These are phyloP conservation scores for Magnolia officinalis DNA, from an alignment of 164 flowering plant genomes.

Conservation along the genomic window DNA sequence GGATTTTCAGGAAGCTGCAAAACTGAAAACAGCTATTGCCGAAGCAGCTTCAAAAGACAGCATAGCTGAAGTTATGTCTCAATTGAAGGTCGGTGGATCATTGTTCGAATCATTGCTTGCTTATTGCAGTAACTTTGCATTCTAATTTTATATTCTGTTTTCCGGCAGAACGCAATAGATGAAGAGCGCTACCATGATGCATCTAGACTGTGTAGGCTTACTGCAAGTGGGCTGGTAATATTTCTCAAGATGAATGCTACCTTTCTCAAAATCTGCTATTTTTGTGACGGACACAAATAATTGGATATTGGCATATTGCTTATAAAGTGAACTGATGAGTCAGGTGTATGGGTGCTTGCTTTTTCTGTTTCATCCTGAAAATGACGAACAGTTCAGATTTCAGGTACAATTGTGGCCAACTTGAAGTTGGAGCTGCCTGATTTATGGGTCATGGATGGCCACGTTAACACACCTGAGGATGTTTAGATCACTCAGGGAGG, in stretches of 20 bases:
- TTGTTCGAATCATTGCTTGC: neutral
- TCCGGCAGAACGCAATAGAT: conserved; percentile 64
- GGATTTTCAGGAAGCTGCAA: conserved; percentile 83
- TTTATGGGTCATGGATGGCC: too few relatives aligned
- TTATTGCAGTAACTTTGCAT: neutral
- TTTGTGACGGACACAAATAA: too few relatives aligned
- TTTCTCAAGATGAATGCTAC: neutral
- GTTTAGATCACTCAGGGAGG: too few relatives aligned
- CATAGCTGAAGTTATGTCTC: conserved; percentile 77
- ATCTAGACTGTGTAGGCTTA: conserved; percentile 57
- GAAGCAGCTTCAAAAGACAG: conserved; percentile 72
- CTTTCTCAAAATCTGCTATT: neutral
- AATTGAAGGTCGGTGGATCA: conserved; percentile 57
- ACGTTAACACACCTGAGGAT: too few relatives aligned
- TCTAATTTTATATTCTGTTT: conserved; percentile 11
- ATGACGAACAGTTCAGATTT: too few relatives aligned
- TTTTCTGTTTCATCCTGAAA: too few relatives aligned
- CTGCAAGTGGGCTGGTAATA: conserved; percentile 88
- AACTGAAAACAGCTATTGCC: conserved; percentile 64
- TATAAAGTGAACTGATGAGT: too few relatives aligned
- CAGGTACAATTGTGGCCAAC: too few relatives aligned
- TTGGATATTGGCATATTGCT: too few relatives aligned
- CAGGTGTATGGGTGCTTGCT: too few relatives aligned
- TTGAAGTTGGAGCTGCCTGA: too few relatives aligned
- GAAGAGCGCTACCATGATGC: conserved; percentile 98